These are phyloP conservation scores for Ganoderma leucocontextum DNA, from an alignment of 1,284 basidiomycete species.

Conservation along the genomic window DNA sequence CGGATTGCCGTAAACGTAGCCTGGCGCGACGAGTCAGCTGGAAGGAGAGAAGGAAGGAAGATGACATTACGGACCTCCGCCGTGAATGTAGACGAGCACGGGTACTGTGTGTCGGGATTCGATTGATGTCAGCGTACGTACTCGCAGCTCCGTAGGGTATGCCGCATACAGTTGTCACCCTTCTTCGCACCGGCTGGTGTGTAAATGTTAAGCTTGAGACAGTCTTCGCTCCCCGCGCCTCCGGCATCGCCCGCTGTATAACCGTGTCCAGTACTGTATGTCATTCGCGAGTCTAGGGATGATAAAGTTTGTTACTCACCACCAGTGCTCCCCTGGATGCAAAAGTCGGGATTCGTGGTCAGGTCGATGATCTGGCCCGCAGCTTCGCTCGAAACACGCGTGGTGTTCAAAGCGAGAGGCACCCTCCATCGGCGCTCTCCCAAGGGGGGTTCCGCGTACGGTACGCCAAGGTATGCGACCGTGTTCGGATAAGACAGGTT, in stretches of 20 bases:
- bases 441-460: conserved; percentile 53
- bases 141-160: neutral
- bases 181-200: conserved; percentile 43
- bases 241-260: conserved; percentile 56
- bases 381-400: conserved; percentile 45
- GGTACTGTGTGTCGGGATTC: conserved; percentile 50
- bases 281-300: too few relatives aligned
- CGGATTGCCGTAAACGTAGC: conserved; percentile 65
- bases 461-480: conserved; percentile 61
- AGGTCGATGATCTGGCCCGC: conserved; percentile 54
- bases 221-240: conserved; percentile 67
- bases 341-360: conserved; percentile 60
- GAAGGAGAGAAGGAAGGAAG: neutral
- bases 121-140: neutral
- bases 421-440: conserved; percentile 49
- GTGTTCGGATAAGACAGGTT: conserved; percentile 59
- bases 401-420: conserved; percentile 44
- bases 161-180: conserved; percentile 41
- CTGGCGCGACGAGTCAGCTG: conserved; percentile 37
- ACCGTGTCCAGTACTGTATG: conserved; percentile 1
- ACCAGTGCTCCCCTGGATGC: conserved; percentile 63
- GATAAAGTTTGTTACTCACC: conserved; percentile 42
- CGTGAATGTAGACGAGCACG: conserved; percentile 74
- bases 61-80: conserved; percentile 53
- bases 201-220: conserved; percentile 54